Evolutionary conservation across 805 yeast species (phyloP).

Genomic region (Maudiozyma serrabonitensis): DNA sequence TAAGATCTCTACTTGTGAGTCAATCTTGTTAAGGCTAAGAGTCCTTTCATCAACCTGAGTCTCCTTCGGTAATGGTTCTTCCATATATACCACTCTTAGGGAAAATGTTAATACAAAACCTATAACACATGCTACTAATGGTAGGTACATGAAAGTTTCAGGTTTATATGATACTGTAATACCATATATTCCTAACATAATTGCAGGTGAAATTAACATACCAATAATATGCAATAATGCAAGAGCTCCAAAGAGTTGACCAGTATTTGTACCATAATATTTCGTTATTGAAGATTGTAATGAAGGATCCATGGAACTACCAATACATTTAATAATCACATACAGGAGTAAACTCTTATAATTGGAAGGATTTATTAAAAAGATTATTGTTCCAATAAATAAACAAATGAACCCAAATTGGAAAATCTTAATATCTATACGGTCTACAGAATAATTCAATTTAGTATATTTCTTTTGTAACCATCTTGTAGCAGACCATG

Average conservation of each 20-base stretch:
- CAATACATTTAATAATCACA: constrained; percentile 36
- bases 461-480: constrained; percentile 31
- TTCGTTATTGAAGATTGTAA: constrained; percentile 51
- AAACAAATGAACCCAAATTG: constrained; percentile 25
- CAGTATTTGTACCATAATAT: constrained; percentile 48
- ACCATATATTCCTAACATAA: constrained; percentile 40
- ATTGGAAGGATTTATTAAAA: constrained; percentile 24
- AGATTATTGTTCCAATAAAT: constrained; percentile 7
- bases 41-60: background rate
- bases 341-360: constrained; percentile 22
- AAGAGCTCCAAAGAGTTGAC: constrained; percentile 66
- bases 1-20: no score
- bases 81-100: constrained; percentile 11
- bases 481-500: constrained; percentile 39
- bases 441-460: constrained; percentile 39
- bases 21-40: no score
- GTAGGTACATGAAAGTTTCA: constrained; percentile 28
- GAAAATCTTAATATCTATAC: constrained; percentile 38
- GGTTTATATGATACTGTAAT: constrained; percentile 34
- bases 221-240: constrained; percentile 47
- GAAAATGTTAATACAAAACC: constrained; percentile 13
- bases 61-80: background rate
- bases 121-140: constrained; percentile 10
- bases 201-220: constrained; percentile 40
- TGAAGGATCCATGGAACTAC: constrained; percentile 46